Conservation (phyloP, 73 alveolate genomes). For the Tetrahymena malaccensis region DNA sequence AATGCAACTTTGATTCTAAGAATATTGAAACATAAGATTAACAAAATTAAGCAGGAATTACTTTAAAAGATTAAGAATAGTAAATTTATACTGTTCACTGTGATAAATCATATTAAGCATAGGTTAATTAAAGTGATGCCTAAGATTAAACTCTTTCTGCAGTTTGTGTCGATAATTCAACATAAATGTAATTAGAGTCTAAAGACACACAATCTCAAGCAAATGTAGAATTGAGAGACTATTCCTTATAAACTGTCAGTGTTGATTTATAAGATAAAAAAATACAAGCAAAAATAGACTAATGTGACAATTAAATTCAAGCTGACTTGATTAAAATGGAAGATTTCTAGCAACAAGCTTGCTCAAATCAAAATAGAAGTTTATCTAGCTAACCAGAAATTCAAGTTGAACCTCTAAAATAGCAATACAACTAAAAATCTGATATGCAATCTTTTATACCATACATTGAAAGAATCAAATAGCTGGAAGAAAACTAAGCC, state of each 20-base stretch:
- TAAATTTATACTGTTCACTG: background rate
- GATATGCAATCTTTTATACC: background rate
- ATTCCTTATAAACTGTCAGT: background rate
- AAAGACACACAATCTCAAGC: background rate
- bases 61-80: background rate
- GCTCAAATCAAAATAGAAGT: background rate
- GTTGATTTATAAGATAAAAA: background rate
- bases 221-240: background rate
- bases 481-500: background rate
- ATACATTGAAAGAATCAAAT: background rate
- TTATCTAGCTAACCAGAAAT: background rate
- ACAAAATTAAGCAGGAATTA: background rate
- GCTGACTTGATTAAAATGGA: background rate
- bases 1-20: background rate
- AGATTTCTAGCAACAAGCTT: background rate
- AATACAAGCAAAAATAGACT: background rate
- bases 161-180: background rate
- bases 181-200: background rate
- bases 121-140: background rate
- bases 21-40: background rate
- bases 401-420: background rate
- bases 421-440: background rate
- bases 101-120: background rate
- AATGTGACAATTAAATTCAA: background rate
- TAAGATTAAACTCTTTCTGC: background rate